Base-by-base conservation (phyloP, 768 basidiomycete species). In the Porphyrellus cyaneotinctus region DNA sequence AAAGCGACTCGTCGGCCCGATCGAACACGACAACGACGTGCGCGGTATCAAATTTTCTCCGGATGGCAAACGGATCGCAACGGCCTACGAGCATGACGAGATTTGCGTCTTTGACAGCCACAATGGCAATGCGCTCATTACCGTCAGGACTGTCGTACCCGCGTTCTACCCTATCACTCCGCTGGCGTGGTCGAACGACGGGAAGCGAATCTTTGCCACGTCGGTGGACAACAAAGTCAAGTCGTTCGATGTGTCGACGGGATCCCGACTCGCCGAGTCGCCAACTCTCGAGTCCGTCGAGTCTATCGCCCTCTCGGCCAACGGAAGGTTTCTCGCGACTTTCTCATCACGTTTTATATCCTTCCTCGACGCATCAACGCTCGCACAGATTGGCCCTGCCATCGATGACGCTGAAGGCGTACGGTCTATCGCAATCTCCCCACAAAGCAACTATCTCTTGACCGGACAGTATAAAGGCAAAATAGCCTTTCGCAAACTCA, bases 21-120 rank as follows among this genome's bases (percentile, higher is more conserved):
- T 56, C 35, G 20, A 28, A n/a, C n/a, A n/a, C n/a, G n/a, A n/a
- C n/a, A n/a, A n/a, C n/a, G n/a, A n/a, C n/a, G n/a, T 54, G 7
- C 26, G 18, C 2, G 52, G 52, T 3, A 10, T 54, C 31, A 43
- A 12, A 9, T 49, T 56, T 26, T 54, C 46, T n/a, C 52, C 52
- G 2, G 10, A 32, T 15, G 52, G 36, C 18, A 6, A 38, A 2
- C 18, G 9, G 2, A 11, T 56, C 13, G 47, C 52, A 10, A 48
- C 54, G 1, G 23, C 42, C 20, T 33, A 22, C 32, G 31, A 23
- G 1, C 6, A 13, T 4, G 31, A 31, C 17, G 14, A 43, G 17
- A 15, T 53, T 18, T 36, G 36, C 22, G 24, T 49, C 18, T 54
- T 54, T 12, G 20, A 45, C 33, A 28, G 20, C 20, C 18, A 30